phyloP scores from a whole-genome alignment of 495 filamentous ascomycete genomes.

The Neurospora africana region DNA sequence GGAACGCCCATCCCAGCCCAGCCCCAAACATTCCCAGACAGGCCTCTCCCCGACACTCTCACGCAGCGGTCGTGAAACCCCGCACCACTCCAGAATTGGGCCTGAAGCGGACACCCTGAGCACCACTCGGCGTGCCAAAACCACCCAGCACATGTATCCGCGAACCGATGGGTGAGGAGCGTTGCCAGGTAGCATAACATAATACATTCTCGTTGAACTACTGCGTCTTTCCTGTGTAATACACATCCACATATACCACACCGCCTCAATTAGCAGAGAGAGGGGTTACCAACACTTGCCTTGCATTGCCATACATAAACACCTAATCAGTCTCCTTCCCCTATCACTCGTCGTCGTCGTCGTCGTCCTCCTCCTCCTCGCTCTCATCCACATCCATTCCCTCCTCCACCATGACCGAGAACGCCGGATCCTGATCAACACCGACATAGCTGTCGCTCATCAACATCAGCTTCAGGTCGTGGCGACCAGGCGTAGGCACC shows the following conservation, averaged over 20 bases:
- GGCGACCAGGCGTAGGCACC: conserved; percentile 71
- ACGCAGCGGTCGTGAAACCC: background rate
- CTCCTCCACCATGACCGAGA: conserved; percentile 75
- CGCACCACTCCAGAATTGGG: background rate
- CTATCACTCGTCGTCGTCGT: conserved; percentile 44
- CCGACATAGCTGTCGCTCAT: conserved; percentile 98
- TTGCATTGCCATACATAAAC: background rate
- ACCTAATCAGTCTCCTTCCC: background rate
- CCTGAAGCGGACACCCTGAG: background rate
- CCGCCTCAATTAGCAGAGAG: background rate
- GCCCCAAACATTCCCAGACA: background rate
- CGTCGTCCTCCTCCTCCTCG: conserved; percentile 61
- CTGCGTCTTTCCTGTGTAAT: conserved; percentile 8
- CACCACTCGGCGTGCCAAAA: background rate
- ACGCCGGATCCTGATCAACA: conserved; percentile 89
- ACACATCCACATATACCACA: conserved; percentile 12
- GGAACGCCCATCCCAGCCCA: background rate
- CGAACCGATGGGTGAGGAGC: background rate
- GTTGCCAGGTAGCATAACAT: conserved; percentile 1
- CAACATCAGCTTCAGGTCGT: conserved; percentile 82
- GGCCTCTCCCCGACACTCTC: background rate
- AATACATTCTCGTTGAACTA: conserved; percentile 8
- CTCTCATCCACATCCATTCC: conserved; percentile 93
- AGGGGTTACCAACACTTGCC: background rate
- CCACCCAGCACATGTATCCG: background rate